A percentile compares a stretch with the other conserved stretches of the same genome.
phyloP scores from a whole-genome alignment of 75 land plant genomes.

The Sequoia sempervirens region DNA sequence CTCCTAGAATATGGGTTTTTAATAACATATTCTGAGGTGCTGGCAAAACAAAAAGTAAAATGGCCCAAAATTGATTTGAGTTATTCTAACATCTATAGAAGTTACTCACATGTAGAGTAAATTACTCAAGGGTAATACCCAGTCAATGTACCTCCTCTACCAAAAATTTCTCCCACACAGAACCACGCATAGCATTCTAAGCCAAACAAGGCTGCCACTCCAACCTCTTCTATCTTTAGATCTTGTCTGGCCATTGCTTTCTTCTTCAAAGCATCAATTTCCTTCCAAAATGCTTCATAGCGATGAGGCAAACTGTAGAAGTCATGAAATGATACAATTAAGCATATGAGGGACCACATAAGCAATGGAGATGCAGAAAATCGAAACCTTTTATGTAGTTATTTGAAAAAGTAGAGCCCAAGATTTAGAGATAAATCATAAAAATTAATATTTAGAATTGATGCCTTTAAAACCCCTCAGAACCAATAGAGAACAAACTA shows the following conservation, averaged over 20 bases:
- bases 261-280: constrained; percentile 35
- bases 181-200: constrained; percentile 51
- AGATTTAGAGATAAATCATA: not conserved
- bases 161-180: constrained; percentile 43
- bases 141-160: constrained; percentile 14
- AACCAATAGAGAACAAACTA: not conserved
- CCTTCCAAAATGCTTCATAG: constrained; percentile 39
- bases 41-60: not conserved
- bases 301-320: constrained; percentile 34
- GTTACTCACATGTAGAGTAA: not conserved
- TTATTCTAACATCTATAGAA: not conserved
- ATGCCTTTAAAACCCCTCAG: not conserved
- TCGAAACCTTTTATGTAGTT: not conserved
- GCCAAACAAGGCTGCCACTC: constrained; percentile 34
- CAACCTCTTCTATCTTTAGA: constrained; percentile 43
- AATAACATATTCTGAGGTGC: not conserved
- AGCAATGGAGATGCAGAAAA: not conserved
- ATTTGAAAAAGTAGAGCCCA: not conserved
- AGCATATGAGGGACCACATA: not conserved
- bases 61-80: not conserved
- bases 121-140: constrained; percentile 1
- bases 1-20: not conserved
- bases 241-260: constrained; percentile 32
- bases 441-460: not conserved
- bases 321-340: not conserved